These are phyloP conservation scores for Penicillium aurantiogriseum DNA, from an alignment of 2,329 filamentous ascomycete genomes.

Conservation along the genomic window DNA sequence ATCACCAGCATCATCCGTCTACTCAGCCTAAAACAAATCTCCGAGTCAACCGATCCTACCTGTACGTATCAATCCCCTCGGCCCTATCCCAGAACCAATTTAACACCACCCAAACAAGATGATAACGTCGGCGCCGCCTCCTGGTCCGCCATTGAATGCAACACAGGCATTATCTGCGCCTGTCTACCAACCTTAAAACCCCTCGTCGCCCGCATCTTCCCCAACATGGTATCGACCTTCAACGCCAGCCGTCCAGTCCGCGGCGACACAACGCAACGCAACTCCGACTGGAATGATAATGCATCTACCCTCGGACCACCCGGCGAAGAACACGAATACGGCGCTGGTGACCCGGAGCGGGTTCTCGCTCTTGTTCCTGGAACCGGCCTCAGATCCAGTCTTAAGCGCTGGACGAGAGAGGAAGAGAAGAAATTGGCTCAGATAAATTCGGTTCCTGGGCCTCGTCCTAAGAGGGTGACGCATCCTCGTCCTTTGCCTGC, in stretches of 20 bases:
- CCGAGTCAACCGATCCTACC: constrained; percentile 36
- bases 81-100: neutral
- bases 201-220: constrained; percentile 32
- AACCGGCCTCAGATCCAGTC: constrained; percentile 8
- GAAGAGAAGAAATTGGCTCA: constrained; percentile 12
- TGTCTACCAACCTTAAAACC: constrained; percentile 43
- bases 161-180: constrained; percentile 43
- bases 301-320: constrained; percentile 29
- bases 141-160: constrained; percentile 43
- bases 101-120: constrained; percentile 20
- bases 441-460: constrained; percentile 6
- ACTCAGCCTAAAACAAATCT: constrained; percentile 31
- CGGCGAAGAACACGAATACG: constrained; percentile 31
- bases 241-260: constrained; percentile 18
- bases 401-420: constrained; percentile 17
- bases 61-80: constrained; percentile 23
- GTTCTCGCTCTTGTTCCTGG: constrained; percentile 23
- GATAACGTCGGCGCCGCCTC: constrained; percentile 37
- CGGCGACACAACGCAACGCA: constrained; percentile 19
- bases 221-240: constrained; percentile 30
- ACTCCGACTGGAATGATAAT: constrained; percentile 29
- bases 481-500: neutral
- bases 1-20: constrained; percentile 38
- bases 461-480: neutral
- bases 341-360: constrained; percentile 24